Evolutionary conservation across 345 rosid species (phyloP).

Genomic region (Eucalyptus pauciflora): DNA sequence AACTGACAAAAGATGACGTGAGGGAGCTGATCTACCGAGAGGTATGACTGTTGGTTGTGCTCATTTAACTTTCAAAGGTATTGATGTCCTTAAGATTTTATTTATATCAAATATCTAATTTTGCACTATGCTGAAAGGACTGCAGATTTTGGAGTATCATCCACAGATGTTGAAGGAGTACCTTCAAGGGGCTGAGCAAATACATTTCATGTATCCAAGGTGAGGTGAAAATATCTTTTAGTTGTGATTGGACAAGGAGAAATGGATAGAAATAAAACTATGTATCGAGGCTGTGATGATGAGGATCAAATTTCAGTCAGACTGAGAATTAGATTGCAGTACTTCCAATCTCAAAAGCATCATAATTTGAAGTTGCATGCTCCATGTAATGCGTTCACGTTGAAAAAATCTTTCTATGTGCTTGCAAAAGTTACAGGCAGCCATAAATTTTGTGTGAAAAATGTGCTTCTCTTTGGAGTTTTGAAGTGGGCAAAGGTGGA

Average conservation of each 20-base stretch:
- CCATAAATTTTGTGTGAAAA: background rate
- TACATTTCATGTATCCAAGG: constrained; percentile 91
- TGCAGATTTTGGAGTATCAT: constrained; percentile 87
- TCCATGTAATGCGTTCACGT: background rate
- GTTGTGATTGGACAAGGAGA: background rate
- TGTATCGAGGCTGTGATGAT: background rate
- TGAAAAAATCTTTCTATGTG: background rate
- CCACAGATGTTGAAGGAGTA: constrained; percentile 64
- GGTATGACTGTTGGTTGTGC: constrained; percentile 19
- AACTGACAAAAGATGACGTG: constrained; percentile 67
- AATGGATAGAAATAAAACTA: background rate
- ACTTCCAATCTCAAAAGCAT: background rate
- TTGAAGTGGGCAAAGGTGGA: background rate
- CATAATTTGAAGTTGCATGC: background rate
- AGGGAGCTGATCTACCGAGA: constrained; percentile 89
- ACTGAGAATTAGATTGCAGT: background rate
- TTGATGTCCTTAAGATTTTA: background rate
- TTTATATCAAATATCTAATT: background rate
- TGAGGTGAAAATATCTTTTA: constrained; percentile 1
- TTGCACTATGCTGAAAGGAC: background rate
- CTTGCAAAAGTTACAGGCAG: background rate
- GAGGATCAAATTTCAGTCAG: background rate
- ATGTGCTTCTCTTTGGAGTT: background rate
- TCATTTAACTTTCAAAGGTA: background rate
- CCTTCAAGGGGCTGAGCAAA: constrained; percentile 62